phyloP scores from a whole-genome alignment of 495 filamentous ascomycete genomes.

The Talaromyces proteolyticus region DNA sequence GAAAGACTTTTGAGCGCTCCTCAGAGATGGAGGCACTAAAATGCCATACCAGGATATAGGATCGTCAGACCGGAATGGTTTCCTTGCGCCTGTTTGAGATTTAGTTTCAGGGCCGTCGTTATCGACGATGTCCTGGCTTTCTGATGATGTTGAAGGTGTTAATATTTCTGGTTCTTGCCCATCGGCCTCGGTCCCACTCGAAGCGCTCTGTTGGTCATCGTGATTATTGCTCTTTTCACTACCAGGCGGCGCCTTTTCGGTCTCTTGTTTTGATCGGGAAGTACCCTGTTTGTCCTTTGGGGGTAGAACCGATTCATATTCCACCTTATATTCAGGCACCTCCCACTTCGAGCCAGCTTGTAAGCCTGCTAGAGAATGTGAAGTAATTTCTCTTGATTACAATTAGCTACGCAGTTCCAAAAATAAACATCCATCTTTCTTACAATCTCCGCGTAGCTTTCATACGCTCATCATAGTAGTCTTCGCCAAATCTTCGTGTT shows the following conservation, averaged over 20 bases:
- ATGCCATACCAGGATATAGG: constrained; percentile 69
- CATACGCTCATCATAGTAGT: constrained; percentile 70
- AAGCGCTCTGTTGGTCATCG: background rate
- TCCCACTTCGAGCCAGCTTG: background rate
- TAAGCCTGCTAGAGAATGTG: background rate
- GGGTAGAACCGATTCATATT: background rate
- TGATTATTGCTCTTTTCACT: background rate
- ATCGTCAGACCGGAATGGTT: constrained; percentile 33
- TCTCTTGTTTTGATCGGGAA: background rate
- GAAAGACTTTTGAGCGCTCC: constrained; percentile 51
- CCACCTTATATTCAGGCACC: background rate
- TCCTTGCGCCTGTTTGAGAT: constrained; percentile 20
- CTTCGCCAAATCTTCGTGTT: constrained; percentile 56
- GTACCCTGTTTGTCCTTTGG: background rate
- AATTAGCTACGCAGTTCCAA: background rate
- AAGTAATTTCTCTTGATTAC: constrained; percentile 1
- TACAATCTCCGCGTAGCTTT: constrained; percentile 49
- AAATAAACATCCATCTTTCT: background rate
- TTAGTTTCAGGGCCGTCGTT: constrained; percentile 54
- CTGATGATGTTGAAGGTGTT: background rate
- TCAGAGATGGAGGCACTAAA: constrained; percentile 53
- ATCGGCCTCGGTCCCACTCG: background rate
- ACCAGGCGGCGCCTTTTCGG: background rate
- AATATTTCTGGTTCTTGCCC: background rate
- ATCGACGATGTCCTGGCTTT: constrained; percentile 64